Evolutionary conservation across 2,329 filamentous ascomycete species (phyloP).

Genomic region (Ophiobolus disseminans): DNA sequence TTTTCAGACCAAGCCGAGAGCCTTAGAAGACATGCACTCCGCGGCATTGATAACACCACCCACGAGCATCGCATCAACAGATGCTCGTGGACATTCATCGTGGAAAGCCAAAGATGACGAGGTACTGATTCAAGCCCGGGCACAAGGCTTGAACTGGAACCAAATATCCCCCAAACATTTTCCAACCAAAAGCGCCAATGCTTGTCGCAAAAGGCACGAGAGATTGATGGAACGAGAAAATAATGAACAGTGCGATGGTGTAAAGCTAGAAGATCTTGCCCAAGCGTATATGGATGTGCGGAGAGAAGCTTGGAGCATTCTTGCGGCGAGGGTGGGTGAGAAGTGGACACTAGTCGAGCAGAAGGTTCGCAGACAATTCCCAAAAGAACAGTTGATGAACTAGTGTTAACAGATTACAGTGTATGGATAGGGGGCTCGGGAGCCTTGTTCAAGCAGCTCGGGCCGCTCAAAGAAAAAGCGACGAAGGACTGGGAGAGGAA

Average conservation of each 20-base stretch:
- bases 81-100: conserved; percentile 41
- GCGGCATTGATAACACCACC: neutral
- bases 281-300: conserved; percentile 78
- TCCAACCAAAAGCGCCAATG: conserved; percentile 74
- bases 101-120: conserved; percentile 78
- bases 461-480: no score
- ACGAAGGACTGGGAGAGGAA: no score
- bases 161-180: conserved; percentile 78
- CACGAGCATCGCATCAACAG: neutral
- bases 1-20: neutral
- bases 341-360: conserved; percentile 71
- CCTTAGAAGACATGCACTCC: no score
- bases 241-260: conserved; percentile 77
- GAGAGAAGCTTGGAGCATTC: conserved; percentile 77
- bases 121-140: conserved; percentile 71
- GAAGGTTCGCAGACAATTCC: conserved; percentile 62
- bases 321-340: conserved; percentile 65
- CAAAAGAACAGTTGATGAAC: neutral
- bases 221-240: conserved; percentile 74
- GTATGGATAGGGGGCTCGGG: neutral
- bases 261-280: conserved; percentile 74
- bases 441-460: no score
- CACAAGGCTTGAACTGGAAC: conserved; percentile 78
- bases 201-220: conserved; percentile 86
- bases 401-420: neutral